phyloP scores from a whole-genome alignment of 805 yeast species.

The Lachancea cidri region DNA sequence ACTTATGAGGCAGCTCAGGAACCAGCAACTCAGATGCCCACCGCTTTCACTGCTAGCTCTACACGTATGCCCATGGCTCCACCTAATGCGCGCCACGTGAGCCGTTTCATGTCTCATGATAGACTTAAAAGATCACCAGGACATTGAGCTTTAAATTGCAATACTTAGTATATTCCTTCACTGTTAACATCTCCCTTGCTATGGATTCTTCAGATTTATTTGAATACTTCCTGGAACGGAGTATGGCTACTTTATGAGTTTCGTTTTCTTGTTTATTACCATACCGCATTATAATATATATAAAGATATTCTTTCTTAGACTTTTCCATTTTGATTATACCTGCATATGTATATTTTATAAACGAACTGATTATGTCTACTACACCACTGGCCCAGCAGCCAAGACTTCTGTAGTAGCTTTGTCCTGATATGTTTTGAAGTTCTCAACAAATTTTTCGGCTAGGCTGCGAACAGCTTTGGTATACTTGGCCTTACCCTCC shows the following conservation, averaged over 20 bases:
- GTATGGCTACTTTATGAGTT: too few species aligned
- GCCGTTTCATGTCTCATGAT: conserved; percentile 6
- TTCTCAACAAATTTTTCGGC: conserved; percentile 79
- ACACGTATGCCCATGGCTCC: conserved; percentile 8
- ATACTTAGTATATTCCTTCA: too few species aligned
- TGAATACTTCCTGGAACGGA: too few species aligned
- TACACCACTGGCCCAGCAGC: conserved; percentile 78
- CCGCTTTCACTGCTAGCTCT: neutral
- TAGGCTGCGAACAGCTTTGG: conserved; percentile 53
- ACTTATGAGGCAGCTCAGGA: conserved; percentile 13
- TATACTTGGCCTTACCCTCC: conserved; percentile 49
- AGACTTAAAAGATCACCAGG: conserved; percentile 2
- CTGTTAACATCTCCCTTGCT: too few species aligned
- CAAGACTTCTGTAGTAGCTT: conserved; percentile 78
- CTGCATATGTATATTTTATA: neutral
- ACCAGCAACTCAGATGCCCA: conserved; percentile 2
- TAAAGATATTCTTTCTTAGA: too few species aligned
- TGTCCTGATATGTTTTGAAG: conserved; percentile 77
- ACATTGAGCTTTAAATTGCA: too few species aligned
- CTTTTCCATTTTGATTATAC: too few species aligned
- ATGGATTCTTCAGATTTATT: too few species aligned
- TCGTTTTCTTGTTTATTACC: too few species aligned
- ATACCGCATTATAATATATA: too few species aligned
- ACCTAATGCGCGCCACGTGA: conserved; percentile 4
- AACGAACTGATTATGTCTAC: too few species aligned